Conservation (phyloP, 2,329 filamentous ascomycete genomes). For the Alternaria angustiovoidea region DNA sequence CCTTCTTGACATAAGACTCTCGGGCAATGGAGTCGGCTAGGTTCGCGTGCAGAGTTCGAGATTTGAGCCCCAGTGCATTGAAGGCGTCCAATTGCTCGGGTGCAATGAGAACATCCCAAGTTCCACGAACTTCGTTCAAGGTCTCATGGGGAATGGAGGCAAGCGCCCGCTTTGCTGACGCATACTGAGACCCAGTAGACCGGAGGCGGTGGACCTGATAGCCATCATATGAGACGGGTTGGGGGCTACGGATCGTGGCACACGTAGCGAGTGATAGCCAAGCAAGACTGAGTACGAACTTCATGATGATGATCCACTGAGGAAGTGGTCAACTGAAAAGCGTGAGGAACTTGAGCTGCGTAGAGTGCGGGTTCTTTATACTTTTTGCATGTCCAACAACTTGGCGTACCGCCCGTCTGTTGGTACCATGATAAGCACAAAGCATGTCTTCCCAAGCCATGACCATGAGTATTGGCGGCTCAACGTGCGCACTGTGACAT, state of each 20-base stretch:
- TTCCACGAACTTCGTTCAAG: constrained; percentile 47
- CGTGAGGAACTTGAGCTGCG: not conserved
- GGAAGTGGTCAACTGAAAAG: not conserved
- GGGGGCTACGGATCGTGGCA: constrained; percentile 35
- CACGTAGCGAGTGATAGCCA: constrained; percentile 26
- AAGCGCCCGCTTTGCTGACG: constrained; percentile 47
- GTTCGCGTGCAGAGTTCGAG: constrained; percentile 54
- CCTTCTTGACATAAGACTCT: constrained; percentile 55
- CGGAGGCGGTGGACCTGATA: constrained; percentile 53
- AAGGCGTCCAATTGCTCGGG: constrained; percentile 51
- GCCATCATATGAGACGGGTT: constrained; percentile 48
- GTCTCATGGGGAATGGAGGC: constrained; percentile 46
- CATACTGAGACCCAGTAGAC: constrained; percentile 40
- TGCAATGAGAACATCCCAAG: constrained; percentile 56
- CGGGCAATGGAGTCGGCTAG: constrained; percentile 55
- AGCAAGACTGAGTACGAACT: constrained; percentile 21
- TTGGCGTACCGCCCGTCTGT: constrained; percentile 1
- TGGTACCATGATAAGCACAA: constrained; percentile 5
- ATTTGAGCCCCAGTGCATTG: constrained; percentile 47
- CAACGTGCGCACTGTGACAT: constrained; percentile 16
- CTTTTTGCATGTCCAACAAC: not conserved
- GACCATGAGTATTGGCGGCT: constrained; percentile 7
- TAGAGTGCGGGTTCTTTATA: constrained; percentile 7
- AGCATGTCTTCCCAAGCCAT: constrained; percentile 3
- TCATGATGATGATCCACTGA: constrained; percentile 20